These are phyloP conservation scores for Nitzschia putrida DNA, from an alignment of 108 stramenopile species.

Conservation along the genomic window DNA sequence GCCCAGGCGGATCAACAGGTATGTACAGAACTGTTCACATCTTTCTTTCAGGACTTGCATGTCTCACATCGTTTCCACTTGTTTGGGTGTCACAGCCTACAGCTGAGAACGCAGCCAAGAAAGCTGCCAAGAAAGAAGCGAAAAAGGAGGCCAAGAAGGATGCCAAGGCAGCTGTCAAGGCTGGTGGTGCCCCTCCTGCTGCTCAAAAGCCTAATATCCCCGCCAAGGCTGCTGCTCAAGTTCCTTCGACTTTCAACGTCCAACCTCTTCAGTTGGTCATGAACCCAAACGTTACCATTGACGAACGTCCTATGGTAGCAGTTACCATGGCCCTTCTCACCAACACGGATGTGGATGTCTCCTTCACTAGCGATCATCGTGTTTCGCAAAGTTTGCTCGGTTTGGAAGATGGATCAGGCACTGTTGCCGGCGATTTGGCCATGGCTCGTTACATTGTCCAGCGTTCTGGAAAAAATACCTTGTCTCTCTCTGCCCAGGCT, in stretches of 20 bases:
- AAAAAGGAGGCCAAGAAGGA: constrained; percentile 88
- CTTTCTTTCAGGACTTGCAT: too few relatives aligned
- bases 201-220: not conserved
- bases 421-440: constrained; percentile 73
- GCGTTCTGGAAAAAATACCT: constrained; percentile 9
- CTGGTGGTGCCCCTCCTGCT: constrained; percentile 28
- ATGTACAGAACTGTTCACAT: too few relatives aligned
- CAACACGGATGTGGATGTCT: constrained; percentile 66
- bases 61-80: too few relatives aligned
- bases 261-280: constrained; percentile 68
- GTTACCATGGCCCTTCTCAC: constrained; percentile 66
- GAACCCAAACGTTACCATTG: constrained; percentile 73
- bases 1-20: not conserved
- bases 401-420: constrained; percentile 34
- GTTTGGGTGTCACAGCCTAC: not conserved
- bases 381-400: constrained; percentile 51
- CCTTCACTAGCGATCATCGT: constrained; percentile 67
- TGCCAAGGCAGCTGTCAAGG: constrained; percentile 67
- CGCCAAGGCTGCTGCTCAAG: constrained; percentile 12
- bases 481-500: constrained; percentile 29
- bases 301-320: constrained; percentile 76
- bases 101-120: constrained; percentile 29
- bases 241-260: constrained; percentile 31
- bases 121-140: constrained; percentile 73
- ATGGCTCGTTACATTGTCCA: constrained; percentile 59